Base-by-base conservation (phyloP, 192 early-diverging fungal genomes). In the Haplosporangium gracile region DNA sequence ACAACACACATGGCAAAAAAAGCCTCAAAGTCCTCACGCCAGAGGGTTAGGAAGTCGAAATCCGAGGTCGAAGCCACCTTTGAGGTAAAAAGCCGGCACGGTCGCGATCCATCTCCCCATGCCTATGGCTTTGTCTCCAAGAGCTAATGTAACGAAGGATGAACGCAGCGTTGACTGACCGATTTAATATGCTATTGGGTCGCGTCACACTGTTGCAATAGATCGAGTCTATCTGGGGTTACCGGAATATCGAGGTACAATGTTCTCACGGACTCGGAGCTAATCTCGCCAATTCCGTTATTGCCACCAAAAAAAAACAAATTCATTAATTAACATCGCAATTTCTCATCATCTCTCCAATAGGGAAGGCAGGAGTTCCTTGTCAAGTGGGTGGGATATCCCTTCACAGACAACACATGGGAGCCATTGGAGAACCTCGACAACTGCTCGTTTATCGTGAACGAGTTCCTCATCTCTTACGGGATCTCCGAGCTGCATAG, bases 301-400 rank as follows among this genome's bases (percentile, higher is more conserved):
- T 42, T 29, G n/a, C 26, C 43, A 34, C 71, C 69, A 38, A 70
- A 49, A 71, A 8, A 45, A 26, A 70, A 2, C 22, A 26, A 11
- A 43, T 1, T 45, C 26, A 65, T 65, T 65, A 65, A 65, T 65
- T n/a, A 60, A 10, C n/a, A 26, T 10, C 5, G 42, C 39, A 42
- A 65, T 15, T 26, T 15, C 26, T 8, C 13, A 51, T 11, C 16
- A 51, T 10, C 13, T 20, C 45, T 39, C 32, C 7, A 26, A 36
- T 75, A 81, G 80, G 26, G 75, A 16, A 57, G 34, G 8, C 80
- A 70, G 20, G 38, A 82, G 36, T 93, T 88, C 69, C 76, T 78
- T 68, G 89, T 93, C 43, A 92, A 92, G 68, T 93, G 93, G 93
- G 76, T 88, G n/a, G 90, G 88, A 0, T 93, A 89, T 26, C 73